Base-by-base conservation (phyloP, 2,329 filamentous ascomycete species). In the Juglanconis oblonga region DNA sequence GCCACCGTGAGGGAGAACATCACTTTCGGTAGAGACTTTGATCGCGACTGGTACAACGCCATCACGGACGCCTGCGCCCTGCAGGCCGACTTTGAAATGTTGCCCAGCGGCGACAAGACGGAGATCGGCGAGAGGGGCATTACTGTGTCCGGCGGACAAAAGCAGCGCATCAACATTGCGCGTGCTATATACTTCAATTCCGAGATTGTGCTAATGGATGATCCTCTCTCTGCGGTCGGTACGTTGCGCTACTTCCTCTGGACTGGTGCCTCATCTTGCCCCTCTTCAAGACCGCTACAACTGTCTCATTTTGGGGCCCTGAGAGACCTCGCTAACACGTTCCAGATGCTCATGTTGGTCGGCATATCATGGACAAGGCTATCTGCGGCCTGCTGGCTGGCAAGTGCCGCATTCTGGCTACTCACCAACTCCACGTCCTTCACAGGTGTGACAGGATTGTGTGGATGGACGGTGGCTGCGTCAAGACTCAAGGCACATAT, bases 61-160 rank as follows among this genome's bases (percentile, higher is more conserved):
- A 90, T 95, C 31, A 78, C 95, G 9, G 83, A 88, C 70, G 89
- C 90, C 9, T 98, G 94, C 72, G 92, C 94, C 1, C 79, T 98
- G 9, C 81, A 89, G 55, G 85, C 90, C 0, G 94, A 98, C 77
- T 75, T 98, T 8, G 91, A 97, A 49, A 97, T 97, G 87, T 80
- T 98, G n/a, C 94, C 94, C 0, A 85, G 90, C 59, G 90, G 92
- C 14, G 95, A 98, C 68, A 75, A 84, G 67, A 98, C 94, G 0
- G 94, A 98, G 73, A 97, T 98, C 69, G 95, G 94, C 29, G 94
- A 98, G 73, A 87, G 92, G 63, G 94, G 95, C 57, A 97, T 98
- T 69, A 98, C 92, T 1, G 90, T 98, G 1, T 97, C 92, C n/a
- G 94, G 94, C 59, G 94, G 94, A 1, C 94, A 98, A 73, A 97